Evolutionary conservation across 2,329 filamentous ascomycete genomes (phyloP), one percentile per base, ranked within the genome.

Genomic region (Paecilomyces variotii): DNA sequence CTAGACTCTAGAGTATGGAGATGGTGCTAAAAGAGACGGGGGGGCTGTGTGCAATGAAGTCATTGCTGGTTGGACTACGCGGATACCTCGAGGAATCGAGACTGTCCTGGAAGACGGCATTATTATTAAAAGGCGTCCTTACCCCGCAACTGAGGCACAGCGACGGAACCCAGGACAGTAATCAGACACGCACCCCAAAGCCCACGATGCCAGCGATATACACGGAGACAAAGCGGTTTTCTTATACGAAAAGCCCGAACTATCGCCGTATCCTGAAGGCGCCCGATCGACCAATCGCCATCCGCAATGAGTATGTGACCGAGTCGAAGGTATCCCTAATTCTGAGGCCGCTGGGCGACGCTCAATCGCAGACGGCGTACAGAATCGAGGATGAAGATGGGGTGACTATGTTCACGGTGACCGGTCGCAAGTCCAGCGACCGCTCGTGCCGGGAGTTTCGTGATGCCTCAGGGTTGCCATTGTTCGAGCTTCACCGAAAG

Each of bases 381-480:
- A 24, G 39, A 24, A 45, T 45, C 39, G 57, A 61, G 24, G 64
- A 69, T 39, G 58, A 57, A 39, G 63, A 70, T 26, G 64, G 63
- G 32, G 53, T 60, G 2, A 61, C 59, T 2, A 35, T 68, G 9
- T 68, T 68, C 58, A 70, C 68, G 10, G 66, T 63, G 5, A 66
- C 66, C 12, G 68, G 68, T 3, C 59, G 59, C 49, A 65, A 64
- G 56, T 70, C 67, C 54, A 59, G 61, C 32, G 52, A 61, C n/a
- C 62, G 63, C 4, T 49, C 60, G 2, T 63, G 63, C n/a, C 66
- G 68, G 25, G 68, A 70, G 52, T 68, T 70, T 56, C 65, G 68
- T 25, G 67, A 70, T 53, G 54, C 62, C 4, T 69, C 68, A 6
- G 68, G 68, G 1, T 60, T 70, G 0, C 68, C 68, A 1, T 60